phyloP scores from a whole-genome alignment of 2,329 filamentous ascomycete species.

The Epicoccum sorghinum region DNA sequence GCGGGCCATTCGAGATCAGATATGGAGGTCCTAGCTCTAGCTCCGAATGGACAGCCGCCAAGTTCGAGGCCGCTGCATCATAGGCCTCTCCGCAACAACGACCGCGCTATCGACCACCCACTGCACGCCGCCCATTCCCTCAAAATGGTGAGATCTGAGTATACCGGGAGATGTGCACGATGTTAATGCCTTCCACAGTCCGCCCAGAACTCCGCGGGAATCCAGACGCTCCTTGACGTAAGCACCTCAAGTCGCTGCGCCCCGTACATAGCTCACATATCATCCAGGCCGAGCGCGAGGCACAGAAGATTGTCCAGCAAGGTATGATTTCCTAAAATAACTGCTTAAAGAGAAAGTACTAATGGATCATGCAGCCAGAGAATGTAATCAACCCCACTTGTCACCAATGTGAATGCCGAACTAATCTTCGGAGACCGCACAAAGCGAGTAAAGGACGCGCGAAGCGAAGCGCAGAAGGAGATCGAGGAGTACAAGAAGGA shows the following conservation, averaged over 20 bases:
- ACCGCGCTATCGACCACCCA: constrained; percentile 27
- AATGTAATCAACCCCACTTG: constrained; percentile 66
- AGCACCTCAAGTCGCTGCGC: constrained; percentile 48
- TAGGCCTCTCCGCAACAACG: constrained; percentile 27
- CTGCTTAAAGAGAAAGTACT: constrained; percentile 8
- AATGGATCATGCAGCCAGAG: constrained; percentile 67
- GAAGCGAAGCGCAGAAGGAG: constrained; percentile 95
- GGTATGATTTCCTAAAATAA: constrained; percentile 60
- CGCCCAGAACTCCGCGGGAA: constrained; percentile 97
- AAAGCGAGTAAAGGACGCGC: constrained; percentile 95
- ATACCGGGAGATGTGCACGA: neutral
- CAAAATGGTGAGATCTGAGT: constrained; percentile 34
- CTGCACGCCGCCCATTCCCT: constrained; percentile 10
- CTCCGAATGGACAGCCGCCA: constrained; percentile 19
- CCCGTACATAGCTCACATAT: constrained; percentile 46
- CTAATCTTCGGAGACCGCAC: constrained; percentile 72
- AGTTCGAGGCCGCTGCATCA: constrained; percentile 31
- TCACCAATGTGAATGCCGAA: constrained; percentile 19
- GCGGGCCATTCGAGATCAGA: constrained; percentile 21
- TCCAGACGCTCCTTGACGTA: constrained; percentile 99
- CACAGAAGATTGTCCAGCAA: constrained; percentile 98
- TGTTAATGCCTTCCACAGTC: constrained; percentile 64
- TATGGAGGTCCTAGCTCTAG: neutral
- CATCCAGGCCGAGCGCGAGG: constrained; percentile 89
- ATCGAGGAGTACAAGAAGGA: constrained; percentile 88